A percentile compares a stretch with the other conserved stretches of the same genome.
Conservation (phyloP, 139 green algal genomes). For the Chlorella sp. region DNA sequence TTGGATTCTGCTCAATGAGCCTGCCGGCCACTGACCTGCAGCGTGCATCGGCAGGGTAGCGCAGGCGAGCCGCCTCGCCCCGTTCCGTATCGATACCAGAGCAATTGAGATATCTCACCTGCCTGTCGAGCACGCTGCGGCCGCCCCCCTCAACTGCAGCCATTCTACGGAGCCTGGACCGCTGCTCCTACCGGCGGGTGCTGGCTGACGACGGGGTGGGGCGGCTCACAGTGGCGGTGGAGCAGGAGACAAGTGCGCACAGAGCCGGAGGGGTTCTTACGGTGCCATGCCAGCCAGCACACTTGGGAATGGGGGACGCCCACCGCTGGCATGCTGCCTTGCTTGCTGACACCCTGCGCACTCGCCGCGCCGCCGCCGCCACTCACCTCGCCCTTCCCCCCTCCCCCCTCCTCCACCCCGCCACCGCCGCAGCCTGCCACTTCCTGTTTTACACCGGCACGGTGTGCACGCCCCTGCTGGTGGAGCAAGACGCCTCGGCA, state of each 20-base stretch:
- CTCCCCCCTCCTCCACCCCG: background rate
- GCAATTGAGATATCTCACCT: no score
- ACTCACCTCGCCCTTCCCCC: background rate
- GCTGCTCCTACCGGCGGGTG: background rate
- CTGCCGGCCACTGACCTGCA: no score
- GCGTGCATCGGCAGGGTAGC: no score
- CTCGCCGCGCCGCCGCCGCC: no score
- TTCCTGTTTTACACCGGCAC: constrained; percentile 15
- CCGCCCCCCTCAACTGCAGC: no score
- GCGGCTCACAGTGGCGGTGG: background rate
- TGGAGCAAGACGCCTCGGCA: background rate
- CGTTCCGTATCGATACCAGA: no score
- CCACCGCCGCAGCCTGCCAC: background rate
- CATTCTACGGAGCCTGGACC: background rate
- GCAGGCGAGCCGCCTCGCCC: no score
- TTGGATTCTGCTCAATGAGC: background rate
- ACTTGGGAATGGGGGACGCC: no score
- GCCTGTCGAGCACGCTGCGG: no score
- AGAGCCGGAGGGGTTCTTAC: background rate
- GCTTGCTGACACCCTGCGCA: no score
- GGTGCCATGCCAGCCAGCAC: background rate
- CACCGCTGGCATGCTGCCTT: no score
- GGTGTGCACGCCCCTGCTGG: constrained; percentile 1
- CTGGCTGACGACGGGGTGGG: background rate
- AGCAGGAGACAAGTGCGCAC: constrained; percentile 11